phyloP scores from a whole-genome alignment of 352 stramenopile genomes.

The Hyaloperonospora brassicae region DNA sequence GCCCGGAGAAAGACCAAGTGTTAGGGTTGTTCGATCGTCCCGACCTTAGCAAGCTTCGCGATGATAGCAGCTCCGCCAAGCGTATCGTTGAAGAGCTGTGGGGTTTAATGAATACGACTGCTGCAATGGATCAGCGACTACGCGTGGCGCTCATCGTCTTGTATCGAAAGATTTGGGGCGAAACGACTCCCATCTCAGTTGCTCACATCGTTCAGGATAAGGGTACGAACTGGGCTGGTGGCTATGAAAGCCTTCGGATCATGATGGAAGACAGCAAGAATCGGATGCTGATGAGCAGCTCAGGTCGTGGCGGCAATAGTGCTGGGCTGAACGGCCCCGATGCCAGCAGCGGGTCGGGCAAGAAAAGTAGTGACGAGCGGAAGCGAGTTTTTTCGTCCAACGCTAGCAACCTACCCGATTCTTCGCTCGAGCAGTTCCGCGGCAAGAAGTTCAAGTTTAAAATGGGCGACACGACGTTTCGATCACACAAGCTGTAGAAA shows the following conservation, averaged over 20 bases:
- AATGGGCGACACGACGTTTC: constrained; percentile 60
- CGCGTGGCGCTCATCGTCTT: constrained; percentile 69
- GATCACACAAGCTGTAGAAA: constrained; percentile 43
- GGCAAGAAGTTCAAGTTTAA: constrained; percentile 83
- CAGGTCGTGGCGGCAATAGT: constrained; percentile 15
- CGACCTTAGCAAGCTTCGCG: constrained; percentile 52
- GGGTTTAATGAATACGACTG: constrained; percentile 62
- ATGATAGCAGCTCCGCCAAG: constrained; percentile 67
- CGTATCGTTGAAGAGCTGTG: constrained; percentile 60
- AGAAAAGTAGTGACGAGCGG: constrained; percentile 29
- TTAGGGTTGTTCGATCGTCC: constrained; percentile 52
- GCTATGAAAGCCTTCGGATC: constrained; percentile 69
- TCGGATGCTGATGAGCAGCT: constrained; percentile 29
- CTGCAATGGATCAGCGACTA: constrained; percentile 58
- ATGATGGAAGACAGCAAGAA: constrained; percentile 85
- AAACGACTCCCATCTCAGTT: constrained; percentile 70
- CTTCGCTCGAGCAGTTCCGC: constrained; percentile 58
- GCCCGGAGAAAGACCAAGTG: constrained; percentile 67
- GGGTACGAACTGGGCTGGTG: constrained; percentile 59
- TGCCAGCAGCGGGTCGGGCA: constrained; percentile 12
- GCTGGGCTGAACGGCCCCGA: constrained; percentile 9
- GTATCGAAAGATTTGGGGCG: constrained; percentile 75
- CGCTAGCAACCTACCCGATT: constrained; percentile 25
- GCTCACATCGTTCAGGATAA: constrained; percentile 82
- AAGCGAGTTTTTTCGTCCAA: constrained; percentile 33